Base-by-base conservation (phyloP, 257 asterid species). In the Gynochthodes officinalis region DNA sequence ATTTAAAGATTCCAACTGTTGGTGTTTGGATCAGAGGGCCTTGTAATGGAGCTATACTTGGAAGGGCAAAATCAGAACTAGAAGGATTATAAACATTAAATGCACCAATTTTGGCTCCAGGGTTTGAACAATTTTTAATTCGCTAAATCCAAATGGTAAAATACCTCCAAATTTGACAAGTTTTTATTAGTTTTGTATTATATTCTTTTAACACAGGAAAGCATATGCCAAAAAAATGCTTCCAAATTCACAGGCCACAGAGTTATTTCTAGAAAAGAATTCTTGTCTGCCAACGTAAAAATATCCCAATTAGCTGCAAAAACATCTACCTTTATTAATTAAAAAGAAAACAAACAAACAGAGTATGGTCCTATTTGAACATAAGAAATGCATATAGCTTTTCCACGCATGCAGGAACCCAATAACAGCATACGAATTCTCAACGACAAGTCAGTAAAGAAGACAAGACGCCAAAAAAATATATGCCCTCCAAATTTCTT, bases 51-150 rank as follows among this genome's bases (percentile, higher is more conserved):
- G 48, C 67, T 64, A 70, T 77, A 64, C 81, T 82, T 52, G 82
- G 46, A 71, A 76, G 70, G 33, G 61, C 48, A 55, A 79, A 53
- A 49, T 37, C 84, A 0, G 60, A 79, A 67, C 70, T 62, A 10
- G 85, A 80, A 59, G 88, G 79, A 76, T 79, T 82, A 64, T 76
- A 86, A 46, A 80, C 79, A 68, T 77, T 79, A 82, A 92, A 88
- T 4, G 90, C 93, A 55, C 96, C 96, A 46, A 85, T 48, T 80
- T 84, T 89, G 64, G 93, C 86, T 48, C 79, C 78, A 8, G 91
- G 95, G n/a, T 8, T 14, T 62, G 23, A 18, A 18, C 27, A 27
- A 46, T 32, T 37, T 48, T 16, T 35, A 59, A 6, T 16, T 62
- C 6, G n/a, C n/a, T 7, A 18, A 35, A 33, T 21, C 49, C 33